A percentile compares a stretch with the other conserved stretches of the same genome.
phyloP scores from a whole-genome alignment of 352 stramenopile genomes.

The Phytophthora fragariaefolia region DNA sequence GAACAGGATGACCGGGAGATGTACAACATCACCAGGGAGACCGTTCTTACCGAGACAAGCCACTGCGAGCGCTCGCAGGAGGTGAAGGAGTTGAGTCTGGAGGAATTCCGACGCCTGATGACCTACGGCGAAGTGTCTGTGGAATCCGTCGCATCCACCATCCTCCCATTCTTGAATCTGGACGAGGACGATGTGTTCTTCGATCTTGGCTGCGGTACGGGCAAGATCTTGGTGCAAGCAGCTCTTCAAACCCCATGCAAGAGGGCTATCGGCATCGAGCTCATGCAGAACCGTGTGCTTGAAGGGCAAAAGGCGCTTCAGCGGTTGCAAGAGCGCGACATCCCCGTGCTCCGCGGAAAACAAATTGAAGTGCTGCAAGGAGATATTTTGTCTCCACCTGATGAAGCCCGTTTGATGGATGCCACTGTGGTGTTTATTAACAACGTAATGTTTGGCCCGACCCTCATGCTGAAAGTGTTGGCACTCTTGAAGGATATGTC shows the following conservation, averaged over 20 bases:
- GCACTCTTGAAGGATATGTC: constrained; percentile 66
- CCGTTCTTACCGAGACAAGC: constrained; percentile 66
- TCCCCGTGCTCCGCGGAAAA: constrained; percentile 57
- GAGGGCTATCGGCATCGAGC: constrained; percentile 77
- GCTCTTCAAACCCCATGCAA: constrained; percentile 73
- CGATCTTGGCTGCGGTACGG: constrained; percentile 81
- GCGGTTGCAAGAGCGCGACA: constrained; percentile 47
- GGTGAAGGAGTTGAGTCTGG: constrained; percentile 70
- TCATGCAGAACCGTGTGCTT: constrained; percentile 85
- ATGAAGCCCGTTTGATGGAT: constrained; percentile 61
- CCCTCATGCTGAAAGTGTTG: constrained; percentile 78
- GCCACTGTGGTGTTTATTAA: constrained; percentile 90
- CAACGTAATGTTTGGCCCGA: constrained; percentile 83
- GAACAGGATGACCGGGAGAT: constrained; percentile 82
- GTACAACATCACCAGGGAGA: constrained; percentile 73
- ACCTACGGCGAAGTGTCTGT: constrained; percentile 86
- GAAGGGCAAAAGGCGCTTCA: constrained; percentile 65
- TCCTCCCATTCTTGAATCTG: constrained; percentile 74
- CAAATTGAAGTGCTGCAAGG: constrained; percentile 71
- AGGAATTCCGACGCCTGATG: constrained; percentile 75
- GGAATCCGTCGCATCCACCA: constrained; percentile 63
- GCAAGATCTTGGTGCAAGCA: constrained; percentile 82
- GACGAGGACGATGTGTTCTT: constrained; percentile 81
- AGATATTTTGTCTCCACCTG: constrained; percentile 73
- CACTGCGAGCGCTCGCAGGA: constrained; percentile 67